These are phyloP conservation scores for Auricularia sp. DNA, from an alignment of 768 basidiomycete species.

Conservation along the genomic window DNA sequence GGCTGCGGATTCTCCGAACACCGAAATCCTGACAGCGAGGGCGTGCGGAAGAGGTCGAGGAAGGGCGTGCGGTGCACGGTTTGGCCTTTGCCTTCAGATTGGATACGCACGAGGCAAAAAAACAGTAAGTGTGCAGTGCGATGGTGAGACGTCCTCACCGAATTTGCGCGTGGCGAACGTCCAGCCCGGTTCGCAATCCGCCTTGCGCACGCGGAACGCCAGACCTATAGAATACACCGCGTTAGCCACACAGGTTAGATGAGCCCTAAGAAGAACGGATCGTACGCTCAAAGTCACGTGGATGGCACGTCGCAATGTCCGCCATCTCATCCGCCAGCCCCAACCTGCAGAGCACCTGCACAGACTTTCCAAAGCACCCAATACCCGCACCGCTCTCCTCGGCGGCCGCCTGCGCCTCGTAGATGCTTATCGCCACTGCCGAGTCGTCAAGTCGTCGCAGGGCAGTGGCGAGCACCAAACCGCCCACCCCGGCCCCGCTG, in stretches of 20 bases:
- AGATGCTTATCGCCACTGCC: conserved; percentile 20
- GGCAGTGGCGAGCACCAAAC: conserved; percentile 21
- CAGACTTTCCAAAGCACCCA: conserved; percentile 23
- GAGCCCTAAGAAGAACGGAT: not conserved
- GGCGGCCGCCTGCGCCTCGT: conserved; percentile 32
- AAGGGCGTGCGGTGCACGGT: conserved; percentile 42
- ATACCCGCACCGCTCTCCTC: conserved; percentile 41
- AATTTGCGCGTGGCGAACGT: conserved; percentile 1
- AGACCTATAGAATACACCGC: conserved; percentile 19
- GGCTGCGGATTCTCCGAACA: no score
- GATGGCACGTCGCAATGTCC: conserved; percentile 16
- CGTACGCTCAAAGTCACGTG: conserved; percentile 9
- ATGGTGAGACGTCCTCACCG: not conserved
- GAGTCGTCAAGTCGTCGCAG: conserved; percentile 13
- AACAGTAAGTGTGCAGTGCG: not conserved
- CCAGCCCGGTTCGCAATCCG: conserved; percentile 29
- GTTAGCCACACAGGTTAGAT: no score
- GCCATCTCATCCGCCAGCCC: conserved; percentile 19
- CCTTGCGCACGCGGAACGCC: conserved; percentile 38
- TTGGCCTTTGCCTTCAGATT: conserved; percentile 20
- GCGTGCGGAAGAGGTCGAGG: conserved; percentile 27
- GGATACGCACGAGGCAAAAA: not conserved
- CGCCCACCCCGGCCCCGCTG: conserved; percentile 23
- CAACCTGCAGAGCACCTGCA: conserved; percentile 17
- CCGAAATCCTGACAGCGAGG: no score